These are phyloP conservation scores for Mesotaenium endlicherianum DNA, from an alignment of 139 green algal genomes.

Conservation along the genomic window DNA sequence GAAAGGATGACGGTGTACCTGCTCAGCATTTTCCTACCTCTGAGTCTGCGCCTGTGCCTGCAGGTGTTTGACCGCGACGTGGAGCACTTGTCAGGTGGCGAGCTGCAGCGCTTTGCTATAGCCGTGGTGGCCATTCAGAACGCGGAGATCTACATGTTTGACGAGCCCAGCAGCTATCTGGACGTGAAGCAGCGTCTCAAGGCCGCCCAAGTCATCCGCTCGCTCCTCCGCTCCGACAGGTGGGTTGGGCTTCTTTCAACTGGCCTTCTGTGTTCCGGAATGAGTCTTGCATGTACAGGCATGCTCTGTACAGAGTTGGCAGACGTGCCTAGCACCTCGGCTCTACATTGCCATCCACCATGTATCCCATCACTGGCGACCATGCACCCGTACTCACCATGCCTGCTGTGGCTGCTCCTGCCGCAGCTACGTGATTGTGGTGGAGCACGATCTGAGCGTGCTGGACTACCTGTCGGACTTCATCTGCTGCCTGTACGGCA, in stretches of 20 bases:
- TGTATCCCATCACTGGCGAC: too few relatives aligned
- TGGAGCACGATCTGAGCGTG: constrained; percentile 96
- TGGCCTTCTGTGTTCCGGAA: too few relatives aligned
- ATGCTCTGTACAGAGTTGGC: too few relatives aligned
- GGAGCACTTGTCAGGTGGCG: constrained; percentile 89
- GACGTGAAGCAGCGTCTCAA: constrained; percentile 96
- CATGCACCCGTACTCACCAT: too few relatives aligned
- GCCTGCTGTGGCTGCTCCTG: neutral
- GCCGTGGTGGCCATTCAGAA: constrained; percentile 84
- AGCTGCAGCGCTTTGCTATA: constrained; percentile 99
- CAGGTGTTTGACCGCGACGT: constrained; percentile 93
- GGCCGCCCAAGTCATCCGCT: constrained; percentile 56
- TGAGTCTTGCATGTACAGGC: too few relatives aligned
- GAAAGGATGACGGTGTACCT: too few relatives aligned
- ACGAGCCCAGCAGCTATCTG: constrained; percentile 96
- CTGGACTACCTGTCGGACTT: constrained; percentile 99
- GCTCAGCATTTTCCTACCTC: neutral
- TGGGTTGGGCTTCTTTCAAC: too few relatives aligned
- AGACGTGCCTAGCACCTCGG: too few relatives aligned
- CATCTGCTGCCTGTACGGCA: constrained; percentile 99
- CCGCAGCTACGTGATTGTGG: constrained; percentile 87
- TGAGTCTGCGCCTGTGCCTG: neutral
- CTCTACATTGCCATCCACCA: too few relatives aligned
- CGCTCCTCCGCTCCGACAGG: constrained; percentile 38
- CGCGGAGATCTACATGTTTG: constrained; percentile 98